phyloP scores from a whole-genome alignment of 2,329 filamentous ascomycete genomes.

The Talaromyces pinophilus region DNA sequence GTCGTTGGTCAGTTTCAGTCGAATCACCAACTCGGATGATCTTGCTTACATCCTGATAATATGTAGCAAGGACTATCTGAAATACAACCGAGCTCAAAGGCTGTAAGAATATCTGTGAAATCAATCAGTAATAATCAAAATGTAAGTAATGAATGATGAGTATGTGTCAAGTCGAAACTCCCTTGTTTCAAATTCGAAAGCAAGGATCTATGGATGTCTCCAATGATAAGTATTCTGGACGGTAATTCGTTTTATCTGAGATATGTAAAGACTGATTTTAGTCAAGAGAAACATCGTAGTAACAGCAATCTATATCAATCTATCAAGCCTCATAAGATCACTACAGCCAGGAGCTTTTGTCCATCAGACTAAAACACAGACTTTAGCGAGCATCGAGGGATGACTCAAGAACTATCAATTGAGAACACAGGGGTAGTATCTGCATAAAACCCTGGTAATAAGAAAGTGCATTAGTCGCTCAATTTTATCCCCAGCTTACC shows the following conservation, averaged over 20 bases:
- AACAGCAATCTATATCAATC: background rate
- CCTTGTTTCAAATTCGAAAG: background rate
- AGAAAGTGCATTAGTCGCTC: background rate
- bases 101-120: background rate
- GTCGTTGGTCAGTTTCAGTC: background rate
- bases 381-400: background rate
- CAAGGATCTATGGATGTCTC: background rate
- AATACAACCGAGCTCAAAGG: background rate
- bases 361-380: background rate
- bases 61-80: background rate
- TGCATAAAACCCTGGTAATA: too few species aligned
- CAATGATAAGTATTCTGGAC: background rate
- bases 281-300: background rate
- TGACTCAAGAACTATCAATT: background rate
- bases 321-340: background rate
- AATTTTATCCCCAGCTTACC: background rate
- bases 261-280: background rate
- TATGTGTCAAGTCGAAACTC: background rate
- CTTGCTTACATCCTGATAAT: background rate
- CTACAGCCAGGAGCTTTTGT: background rate
- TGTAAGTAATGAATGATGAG: background rate
- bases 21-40: background rate
- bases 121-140: background rate
- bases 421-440: too few species aligned
- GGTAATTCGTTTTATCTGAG: background rate